Evolutionary conservation across 1,139 yeast genomes (phyloP), one percentile per base, ranked within the genome.

Genomic region (Diutina pseudorugosa): DNA sequence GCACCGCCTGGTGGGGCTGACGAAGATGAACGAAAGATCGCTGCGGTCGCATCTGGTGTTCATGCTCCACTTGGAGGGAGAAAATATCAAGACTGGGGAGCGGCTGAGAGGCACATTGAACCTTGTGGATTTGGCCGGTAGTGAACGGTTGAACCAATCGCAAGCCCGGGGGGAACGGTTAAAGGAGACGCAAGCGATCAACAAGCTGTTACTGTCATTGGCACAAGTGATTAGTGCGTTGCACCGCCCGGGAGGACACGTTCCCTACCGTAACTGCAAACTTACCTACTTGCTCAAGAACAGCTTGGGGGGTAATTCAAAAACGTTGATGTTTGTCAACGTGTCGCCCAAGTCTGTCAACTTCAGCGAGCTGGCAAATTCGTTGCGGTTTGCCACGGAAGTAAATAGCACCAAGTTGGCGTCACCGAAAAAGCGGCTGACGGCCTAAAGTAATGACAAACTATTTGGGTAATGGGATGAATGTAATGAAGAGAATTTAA

Each of bases 251-350:
- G 40, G 30, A 11, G 47, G 49, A 2, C 83, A 79, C 61, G 65
- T 79, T 11, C 83, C 84, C 0, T 79, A 71, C 61, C 64, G 83
- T 56, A 78, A 79, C 61, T 77, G 82, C 7, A 77, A 78, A 65
- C 71, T 93, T 59, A 93, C 98, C 0, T 88, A 87, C 62, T 69
- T 91, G 18, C 71, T 93, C 56, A 94, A 90, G 61, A 82, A 88
- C 62, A 89, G 97, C 47, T 71, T 93, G 47, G 83, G 88, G 2
- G 97, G 96, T 0, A 77, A 80, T 54, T 87, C 96, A 1, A 93
- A 91, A 64, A 90, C 97, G 0, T 71, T 93, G 55, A 90, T 93
- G 97, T 85, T 93, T 73, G 97, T 90, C 14, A 91, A 90, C 60
- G 76, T 91, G 5, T 86, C 96, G 1, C 91, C 96, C 4, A 67